A percentile compares a stretch with the other conserved stretches of the same genome.
Conservation (phyloP, 2,329 filamentous ascomycete species). For the Epichloe scottii region DNA sequence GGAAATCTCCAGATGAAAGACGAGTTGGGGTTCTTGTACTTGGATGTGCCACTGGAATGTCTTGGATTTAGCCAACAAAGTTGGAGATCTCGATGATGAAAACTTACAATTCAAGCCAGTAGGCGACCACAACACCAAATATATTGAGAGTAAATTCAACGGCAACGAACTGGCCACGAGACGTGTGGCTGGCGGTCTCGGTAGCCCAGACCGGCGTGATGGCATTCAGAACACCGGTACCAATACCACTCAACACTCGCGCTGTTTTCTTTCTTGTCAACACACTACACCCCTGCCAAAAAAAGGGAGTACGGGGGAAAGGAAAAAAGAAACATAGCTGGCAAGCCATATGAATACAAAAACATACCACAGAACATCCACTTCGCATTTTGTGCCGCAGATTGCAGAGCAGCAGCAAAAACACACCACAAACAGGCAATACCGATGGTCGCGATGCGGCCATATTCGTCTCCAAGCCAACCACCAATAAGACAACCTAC, state of each 20-base stretch:
- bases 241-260: conserved; percentile 37
- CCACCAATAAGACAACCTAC: conserved; percentile 36
- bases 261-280: conserved; percentile 17
- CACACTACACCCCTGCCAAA: too few species aligned
- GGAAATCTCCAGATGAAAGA: conserved; percentile 56
- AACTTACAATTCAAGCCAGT: conserved; percentile 42
- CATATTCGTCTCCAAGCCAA: conserved; percentile 38
- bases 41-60: conserved; percentile 36
- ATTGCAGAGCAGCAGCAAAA: conserved; percentile 51
- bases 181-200: conserved; percentile 34
- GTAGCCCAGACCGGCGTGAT: conserved; percentile 36
- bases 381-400: conserved; percentile 48
- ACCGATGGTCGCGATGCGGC: conserved; percentile 45
- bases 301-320: too few species aligned
- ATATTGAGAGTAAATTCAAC: conserved; percentile 66
- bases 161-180: conserved; percentile 55
- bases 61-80: too few species aligned
- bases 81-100: background rate
- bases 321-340: too few species aligned
- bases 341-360: background rate
- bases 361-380: conserved; percentile 55
- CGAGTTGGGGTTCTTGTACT: conserved; percentile 43
- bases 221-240: conserved; percentile 37
- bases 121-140: conserved; percentile 49
- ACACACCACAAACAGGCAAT: conserved; percentile 44